Percentiles rank a stretch among this genome's conserved stretches.
These are phyloP conservation scores for Paramyrothecium roridum DNA, from an alignment of 2,329 filamentous ascomycete genomes.

Conservation along the genomic window DNA sequence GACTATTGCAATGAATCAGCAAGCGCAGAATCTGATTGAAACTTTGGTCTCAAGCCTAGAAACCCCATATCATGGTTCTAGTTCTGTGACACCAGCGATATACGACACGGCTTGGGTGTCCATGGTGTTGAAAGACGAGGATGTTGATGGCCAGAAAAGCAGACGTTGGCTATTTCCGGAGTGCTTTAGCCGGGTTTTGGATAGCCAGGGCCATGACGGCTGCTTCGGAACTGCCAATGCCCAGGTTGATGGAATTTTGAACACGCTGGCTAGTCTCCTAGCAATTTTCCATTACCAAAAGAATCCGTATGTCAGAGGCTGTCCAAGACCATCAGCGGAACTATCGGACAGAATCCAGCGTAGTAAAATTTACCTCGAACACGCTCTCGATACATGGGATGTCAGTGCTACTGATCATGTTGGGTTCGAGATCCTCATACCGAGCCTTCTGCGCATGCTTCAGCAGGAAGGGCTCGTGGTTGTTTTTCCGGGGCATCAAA, in stretches of 20 bases:
- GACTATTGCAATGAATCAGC: too few species aligned
- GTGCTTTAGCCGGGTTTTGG: not conserved
- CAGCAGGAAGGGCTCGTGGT: not conserved
- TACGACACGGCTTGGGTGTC: slow-evolving; percentile 2
- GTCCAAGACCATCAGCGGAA: too few species aligned
- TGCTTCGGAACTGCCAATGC: not conserved
- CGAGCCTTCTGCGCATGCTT: not conserved
- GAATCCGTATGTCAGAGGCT: not conserved
- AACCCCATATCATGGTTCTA: not conserved
- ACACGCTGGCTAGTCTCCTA: not conserved
- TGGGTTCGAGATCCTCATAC: not conserved
- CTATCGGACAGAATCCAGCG: not conserved
- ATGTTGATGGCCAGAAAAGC: too few species aligned
- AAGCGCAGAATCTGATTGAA: too few species aligned
- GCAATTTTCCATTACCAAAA: not conserved
- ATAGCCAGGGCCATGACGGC: not conserved
- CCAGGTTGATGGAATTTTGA: not conserved
- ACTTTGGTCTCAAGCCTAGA: too few species aligned
- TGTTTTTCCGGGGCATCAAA: not conserved
- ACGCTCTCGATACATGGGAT: not conserved
- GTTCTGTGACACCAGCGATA: not conserved
- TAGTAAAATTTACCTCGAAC: not conserved
- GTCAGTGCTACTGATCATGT: not conserved
- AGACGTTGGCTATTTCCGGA: not conserved
- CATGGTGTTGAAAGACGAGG: not conserved